Base-by-base conservation (phyloP, 2,329 filamentous ascomycete species). In the Fusarium sp. region DNA sequence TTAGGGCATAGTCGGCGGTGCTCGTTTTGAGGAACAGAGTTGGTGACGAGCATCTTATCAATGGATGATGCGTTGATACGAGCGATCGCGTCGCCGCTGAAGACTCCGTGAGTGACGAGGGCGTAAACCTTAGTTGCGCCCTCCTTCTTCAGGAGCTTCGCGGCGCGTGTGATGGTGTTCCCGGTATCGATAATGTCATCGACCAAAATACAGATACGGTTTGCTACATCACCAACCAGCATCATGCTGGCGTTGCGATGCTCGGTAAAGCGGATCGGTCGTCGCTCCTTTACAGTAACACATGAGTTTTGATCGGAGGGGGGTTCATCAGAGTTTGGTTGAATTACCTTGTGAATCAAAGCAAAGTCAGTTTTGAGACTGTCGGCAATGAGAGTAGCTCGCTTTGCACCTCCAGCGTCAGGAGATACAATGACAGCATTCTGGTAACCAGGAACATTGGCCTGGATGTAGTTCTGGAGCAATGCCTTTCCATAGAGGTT, bases 101-200 rank as follows among this genome's bases (percentile, higher is more conserved):
- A 88, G 68, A 98, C 94, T 54, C 95, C 96, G 77, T 99, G 96
- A 7, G 96, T 98, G 71, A 99, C 88, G 54, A 99, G 86, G 8
- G 96, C 96, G 78, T 94, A 97, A 45, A 98, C 94, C 71, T 90
- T 90, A 36, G 90, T 92, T n/a, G 96, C 96, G 43, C 95, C 94
- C 81, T 98, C 94, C 75, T 94, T 95, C 84, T 98, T 98, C 70
- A 98, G 84, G n/a, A 98, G 87, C 84, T 98, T 98, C 31, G 96
- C 96, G 10, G 96, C 96, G 64, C 96, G 89, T 1, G 95, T 98
- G 74, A 98, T 97, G 38, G 96, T 99, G 82, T 98, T 98, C 57
- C 92, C 96, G 2, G 96, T 99, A 79, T 99, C 96, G 21, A 93
- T 93, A 74, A 99, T 85, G 79, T 99, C 96, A 79, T 99, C 96